Base-by-base conservation (phyloP, 306 rosid species). In the Acacia crassicarpa region DNA sequence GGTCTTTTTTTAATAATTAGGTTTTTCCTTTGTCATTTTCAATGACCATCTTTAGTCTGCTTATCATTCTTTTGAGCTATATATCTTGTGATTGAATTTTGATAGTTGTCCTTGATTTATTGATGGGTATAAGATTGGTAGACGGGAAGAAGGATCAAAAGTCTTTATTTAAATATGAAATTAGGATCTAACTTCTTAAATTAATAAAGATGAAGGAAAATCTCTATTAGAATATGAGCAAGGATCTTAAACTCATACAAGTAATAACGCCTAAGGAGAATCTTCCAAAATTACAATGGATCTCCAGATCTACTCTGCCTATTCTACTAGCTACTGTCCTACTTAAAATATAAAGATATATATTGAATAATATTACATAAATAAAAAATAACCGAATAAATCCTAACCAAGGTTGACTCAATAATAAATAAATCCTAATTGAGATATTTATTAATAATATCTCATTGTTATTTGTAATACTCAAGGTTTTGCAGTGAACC, bases 31-130 rank as follows among this genome's bases (percentile, higher is more conserved):
- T 46, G 14, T n/a, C 75, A 54, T 38, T 71, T 40, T 74, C 43
- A 22, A 16, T 67, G 61, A 49, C 16, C 48, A 20, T 3, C 32
- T 53, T 77, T 48, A 56, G 67, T 81, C 54, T 40, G 41, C 53
- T 84, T 33, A 48, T 75, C 23, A n/a, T 74, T 33, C n/a, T 71
- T 51, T 43, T 72, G 40, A 63, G 74, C 67, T 9, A 73, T 74
- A 41, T 70, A 58, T 54, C 27, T 46, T 30, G 35, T 35, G 19
- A 14, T 80, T n/a, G 17, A 44, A 16, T 56, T 67, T 22, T 68
- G 22, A 48, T 35, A 48, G 54, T 40, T 54, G 8, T 70, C 27
- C 23, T 9, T 46, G 73, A n/a, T 32, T 15, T 41, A 14, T 35
- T 56, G 62, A 56, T 20, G 3, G 27, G 62, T 5, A 56, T 3